Percentiles rank a stretch among this genome's conserved stretches.
Evolutionary conservation across 2,329 filamentous ascomycete genomes (phyloP).

Genomic region (Fusarium coffeatum): DNA sequence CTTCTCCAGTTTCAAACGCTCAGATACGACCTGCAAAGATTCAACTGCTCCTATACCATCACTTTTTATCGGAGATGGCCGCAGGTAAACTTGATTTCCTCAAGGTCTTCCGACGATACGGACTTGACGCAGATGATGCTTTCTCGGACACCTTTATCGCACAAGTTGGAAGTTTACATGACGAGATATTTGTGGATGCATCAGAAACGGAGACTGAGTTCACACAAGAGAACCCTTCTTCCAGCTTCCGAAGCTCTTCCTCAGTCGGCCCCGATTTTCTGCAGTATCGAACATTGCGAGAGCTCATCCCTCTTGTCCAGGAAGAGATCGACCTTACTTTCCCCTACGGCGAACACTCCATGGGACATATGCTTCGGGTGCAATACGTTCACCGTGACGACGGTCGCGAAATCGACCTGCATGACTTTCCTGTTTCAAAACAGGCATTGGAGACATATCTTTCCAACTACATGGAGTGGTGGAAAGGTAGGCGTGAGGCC

Average conservation of each 20-base stretch:
- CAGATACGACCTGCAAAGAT: conserved; percentile 82
- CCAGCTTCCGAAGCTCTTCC: conserved; percentile 34
- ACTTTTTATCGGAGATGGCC: conserved; percentile 81
- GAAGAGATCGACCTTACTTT: conserved; percentile 65
- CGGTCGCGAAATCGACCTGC: conserved; percentile 64
- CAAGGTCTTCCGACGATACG: conserved; percentile 76
- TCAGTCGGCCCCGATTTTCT: conserved; percentile 52
- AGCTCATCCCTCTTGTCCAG: conserved; percentile 60
- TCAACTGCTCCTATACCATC: conserved; percentile 91
- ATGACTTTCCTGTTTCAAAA: conserved; percentile 75
- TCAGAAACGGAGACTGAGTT: conserved; percentile 50
- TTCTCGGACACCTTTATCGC: conserved; percentile 86
- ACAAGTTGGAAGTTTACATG: conserved; percentile 76
- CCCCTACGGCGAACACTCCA: conserved; percentile 58
- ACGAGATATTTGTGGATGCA: conserved; percentile 69
- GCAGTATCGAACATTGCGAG: conserved; percentile 61
- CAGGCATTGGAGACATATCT: conserved; percentile 74
- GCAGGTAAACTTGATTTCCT: conserved; percentile 76
- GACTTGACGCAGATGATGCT: conserved; percentile 69
- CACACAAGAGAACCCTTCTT: conserved; percentile 18
- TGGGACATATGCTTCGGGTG: conserved; percentile 64
- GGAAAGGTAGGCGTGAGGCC: conserved; percentile 79
- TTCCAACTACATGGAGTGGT: conserved; percentile 81
- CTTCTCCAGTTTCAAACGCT: conserved; percentile 72
- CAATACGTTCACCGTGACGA: conserved; percentile 66